Evolutionary conservation across 441 rosid species (phyloP).

Genomic region (Hura crepitans): DNA sequence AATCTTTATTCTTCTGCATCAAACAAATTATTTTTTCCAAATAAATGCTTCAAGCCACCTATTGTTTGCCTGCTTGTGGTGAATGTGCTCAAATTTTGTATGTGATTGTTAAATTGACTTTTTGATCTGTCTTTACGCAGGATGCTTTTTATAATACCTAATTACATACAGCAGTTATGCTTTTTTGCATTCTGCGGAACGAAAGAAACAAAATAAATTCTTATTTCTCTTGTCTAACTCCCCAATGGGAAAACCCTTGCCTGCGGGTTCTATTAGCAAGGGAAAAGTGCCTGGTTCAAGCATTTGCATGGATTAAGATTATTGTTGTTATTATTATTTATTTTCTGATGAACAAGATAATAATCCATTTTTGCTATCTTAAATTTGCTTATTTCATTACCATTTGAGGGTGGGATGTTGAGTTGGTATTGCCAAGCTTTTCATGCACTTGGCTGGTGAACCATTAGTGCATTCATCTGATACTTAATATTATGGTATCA

Average conservation of each 20-base stretch:
- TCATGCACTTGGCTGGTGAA: background rate
- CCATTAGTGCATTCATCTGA: background rate
- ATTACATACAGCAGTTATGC: too few relatives aligned
- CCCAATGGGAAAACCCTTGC: background rate
- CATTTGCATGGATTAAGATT: too few relatives aligned
- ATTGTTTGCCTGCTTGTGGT: background rate
- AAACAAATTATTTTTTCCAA: background rate
- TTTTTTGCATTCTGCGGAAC: background rate
- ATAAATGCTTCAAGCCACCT: background rate
- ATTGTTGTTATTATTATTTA: too few relatives aligned
- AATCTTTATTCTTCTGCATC: background rate
- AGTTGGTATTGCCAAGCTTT: background rate
- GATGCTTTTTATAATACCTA: constrained; percentile 1
- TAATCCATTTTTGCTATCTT: background rate
- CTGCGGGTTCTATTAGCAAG: background rate
- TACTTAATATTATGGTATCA: background rate
- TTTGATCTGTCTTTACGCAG: background rate
- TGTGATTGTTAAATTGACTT: background rate
- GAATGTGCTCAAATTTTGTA: background rate
- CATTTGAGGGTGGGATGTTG: background rate
- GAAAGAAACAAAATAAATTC: background rate
- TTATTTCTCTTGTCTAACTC: too few relatives aligned
- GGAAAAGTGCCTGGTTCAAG: background rate
- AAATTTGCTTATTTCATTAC: background rate
- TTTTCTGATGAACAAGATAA: too few relatives aligned